Evolutionary conservation across 805 yeast species (phyloP).

Genomic region (Ogataea siamensis): DNA sequence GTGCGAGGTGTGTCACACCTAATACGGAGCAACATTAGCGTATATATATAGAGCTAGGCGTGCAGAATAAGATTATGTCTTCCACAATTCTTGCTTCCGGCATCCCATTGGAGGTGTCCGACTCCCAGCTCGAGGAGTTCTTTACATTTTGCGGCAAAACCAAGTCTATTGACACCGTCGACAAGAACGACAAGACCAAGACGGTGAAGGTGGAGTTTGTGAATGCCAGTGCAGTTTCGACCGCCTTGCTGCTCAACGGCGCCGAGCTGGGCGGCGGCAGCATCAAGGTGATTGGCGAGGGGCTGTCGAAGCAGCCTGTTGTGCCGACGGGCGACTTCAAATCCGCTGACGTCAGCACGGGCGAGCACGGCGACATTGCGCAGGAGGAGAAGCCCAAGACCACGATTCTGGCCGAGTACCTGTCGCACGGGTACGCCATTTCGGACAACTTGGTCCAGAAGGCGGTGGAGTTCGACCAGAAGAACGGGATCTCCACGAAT

Average conservation of each 20-base stretch:
- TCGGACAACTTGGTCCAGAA: slow-evolving; percentile 59
- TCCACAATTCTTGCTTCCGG: slow-evolving; percentile 52
- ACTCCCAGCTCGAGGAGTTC: slow-evolving; percentile 57
- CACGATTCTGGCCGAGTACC: slow-evolving; percentile 71
- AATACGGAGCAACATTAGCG: slow-evolving; percentile 1
- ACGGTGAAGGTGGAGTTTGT: slow-evolving; percentile 53
- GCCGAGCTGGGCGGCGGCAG: slow-evolving; percentile 65
- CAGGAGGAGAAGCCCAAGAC: slow-evolving; percentile 80
- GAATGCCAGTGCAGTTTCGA: slow-evolving; percentile 58
- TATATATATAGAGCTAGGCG: slow-evolving; percentile 2
- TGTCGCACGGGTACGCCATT: slow-evolving; percentile 69
- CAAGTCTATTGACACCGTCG: slow-evolving; percentile 33
- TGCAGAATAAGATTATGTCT: slow-evolving; percentile 23
- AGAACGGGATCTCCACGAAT: slow-evolving; percentile 56
- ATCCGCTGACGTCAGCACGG: slow-evolving; percentile 3
- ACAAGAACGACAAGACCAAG: slow-evolving; percentile 35
- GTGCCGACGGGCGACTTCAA: slow-evolving; percentile 4
- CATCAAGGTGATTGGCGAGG: slow-evolving; percentile 45
- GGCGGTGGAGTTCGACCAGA: slow-evolving; percentile 62
- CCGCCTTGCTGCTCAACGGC: slow-evolving; percentile 69
- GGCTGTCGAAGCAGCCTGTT: slow-evolving; percentile 26
- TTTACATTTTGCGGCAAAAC: slow-evolving; percentile 73
- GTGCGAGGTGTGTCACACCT: slow-evolving; percentile 7
- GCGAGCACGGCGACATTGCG: slow-evolving; percentile 47
- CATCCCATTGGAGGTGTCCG: slow-evolving; percentile 48